Conservation (phyloP, 164 flowering plant species). For the Houttuynia cordata region DNA sequence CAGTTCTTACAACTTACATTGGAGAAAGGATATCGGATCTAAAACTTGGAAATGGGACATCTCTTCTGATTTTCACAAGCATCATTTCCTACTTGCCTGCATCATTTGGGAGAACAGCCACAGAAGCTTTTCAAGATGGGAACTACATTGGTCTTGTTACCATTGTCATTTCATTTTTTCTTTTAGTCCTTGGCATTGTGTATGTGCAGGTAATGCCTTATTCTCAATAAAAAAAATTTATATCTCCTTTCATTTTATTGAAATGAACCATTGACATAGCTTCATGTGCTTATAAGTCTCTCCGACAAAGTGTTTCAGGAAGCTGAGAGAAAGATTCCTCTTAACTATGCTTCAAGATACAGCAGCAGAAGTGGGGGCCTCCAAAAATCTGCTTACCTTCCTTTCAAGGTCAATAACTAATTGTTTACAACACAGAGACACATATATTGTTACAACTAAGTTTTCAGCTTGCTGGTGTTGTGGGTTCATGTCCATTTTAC, state of each 20-base stretch:
- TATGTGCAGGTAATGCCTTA: slow-evolving; percentile 78
- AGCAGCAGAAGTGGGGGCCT: slow-evolving; percentile 66
- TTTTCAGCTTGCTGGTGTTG: too few species aligned
- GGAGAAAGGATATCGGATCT: slow-evolving; percentile 91
- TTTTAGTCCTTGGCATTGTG: slow-evolving; percentile 85
- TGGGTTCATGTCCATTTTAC: too few species aligned
- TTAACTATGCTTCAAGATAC: slow-evolving; percentile 92
- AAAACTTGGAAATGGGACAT: slow-evolving; percentile 98
- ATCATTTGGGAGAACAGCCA: slow-evolving; percentile 87
- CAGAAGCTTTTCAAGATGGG: slow-evolving; percentile 82
- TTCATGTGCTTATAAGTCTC: slow-evolving; percentile 6
- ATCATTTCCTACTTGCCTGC: slow-evolving; percentile 97
- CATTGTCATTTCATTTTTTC: slow-evolving; percentile 58
- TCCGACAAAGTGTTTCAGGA: slow-evolving; percentile 54
- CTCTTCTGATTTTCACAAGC: slow-evolving; percentile 90
- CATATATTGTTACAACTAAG: too few species aligned
- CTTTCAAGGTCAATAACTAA: slow-evolving; percentile 65
- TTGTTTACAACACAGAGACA: background rate
- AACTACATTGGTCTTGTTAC: slow-evolving; percentile 72
- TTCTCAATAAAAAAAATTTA: background rate
- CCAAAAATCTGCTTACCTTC: slow-evolving; percentile 89
- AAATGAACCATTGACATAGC: background rate
- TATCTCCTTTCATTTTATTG: slow-evolving; percentile 1
- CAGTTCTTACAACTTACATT: slow-evolving; percentile 83
- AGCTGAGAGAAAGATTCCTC: slow-evolving; percentile 99